Base-by-base conservation (phyloP, 73 alveolate species). In the Diophrys appendiculata region DNA sequence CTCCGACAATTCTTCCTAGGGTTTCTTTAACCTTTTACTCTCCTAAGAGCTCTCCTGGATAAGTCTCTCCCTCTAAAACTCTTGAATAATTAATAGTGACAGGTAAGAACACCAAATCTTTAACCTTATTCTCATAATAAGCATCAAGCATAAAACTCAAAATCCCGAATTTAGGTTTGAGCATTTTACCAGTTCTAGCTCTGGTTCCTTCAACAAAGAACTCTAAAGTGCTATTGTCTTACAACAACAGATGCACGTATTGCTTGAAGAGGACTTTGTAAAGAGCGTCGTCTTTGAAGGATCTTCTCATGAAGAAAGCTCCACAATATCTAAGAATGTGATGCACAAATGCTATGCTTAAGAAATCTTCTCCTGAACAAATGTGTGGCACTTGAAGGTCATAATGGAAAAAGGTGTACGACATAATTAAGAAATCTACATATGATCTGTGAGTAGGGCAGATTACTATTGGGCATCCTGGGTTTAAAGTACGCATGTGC, bases 371-470 rank as follows among this genome's bases (percentile, higher is more conserved):
- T 52, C 96, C 98, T 27, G 99, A 95, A 64, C 97, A 97, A 35
- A 94, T 94, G 43, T 90, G 97, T 0, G 99, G 99, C 54, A 90
- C 84, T 83, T 93, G 82, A 69, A 92, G 77, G 32, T 87, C 84
- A 76, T 93, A 92, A 28, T 91, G 84, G 78, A 87, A 93, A 85
- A 93, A 91, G n/a, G 93, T 89, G 34, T 87, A 84, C 29, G 96
- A 90, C 29, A 95, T 80, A 69, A 94, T 77, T 27, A 94, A 85
- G 89, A 94, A 94, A 71, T 94, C 99, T 13, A 94, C 82, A 72
- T 94, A 94, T 23, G 97, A 89, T 79, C 99, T 77, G 65, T 94
- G 99, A 0, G 99, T 92, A 22, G 99, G 99, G 81, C 94, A 83
- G 88, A 92, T 71, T 23, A 93, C 73, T 1, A 94, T 68, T 11